phyloP scores from a whole-genome alignment of 2,329 filamentous ascomycete species.

The Calonectria pseudoreteaudii region DNA sequence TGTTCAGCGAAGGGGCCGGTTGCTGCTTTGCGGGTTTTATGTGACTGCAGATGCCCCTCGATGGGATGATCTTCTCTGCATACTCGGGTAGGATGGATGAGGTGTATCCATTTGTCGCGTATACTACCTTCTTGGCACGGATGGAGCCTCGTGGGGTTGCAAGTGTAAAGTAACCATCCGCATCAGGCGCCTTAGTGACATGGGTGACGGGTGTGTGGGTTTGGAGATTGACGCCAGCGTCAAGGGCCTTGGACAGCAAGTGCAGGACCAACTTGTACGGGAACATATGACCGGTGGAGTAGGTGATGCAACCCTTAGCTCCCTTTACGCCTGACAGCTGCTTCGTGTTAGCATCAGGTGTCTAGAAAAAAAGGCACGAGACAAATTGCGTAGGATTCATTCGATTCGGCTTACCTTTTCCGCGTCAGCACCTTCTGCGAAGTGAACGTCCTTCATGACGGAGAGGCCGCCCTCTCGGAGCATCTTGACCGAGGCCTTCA shows the following conservation, averaged over 20 bases:
- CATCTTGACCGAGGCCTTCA: constrained; percentile 46
- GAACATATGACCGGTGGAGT: constrained; percentile 44
- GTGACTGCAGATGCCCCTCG: constrained; percentile 16
- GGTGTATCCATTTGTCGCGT: constrained; percentile 47
- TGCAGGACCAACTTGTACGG: constrained; percentile 48
- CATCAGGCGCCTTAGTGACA: constrained; percentile 30
- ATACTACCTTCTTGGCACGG: constrained; percentile 12
- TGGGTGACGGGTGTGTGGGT: constrained; percentile 40
- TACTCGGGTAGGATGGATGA: constrained; percentile 17
- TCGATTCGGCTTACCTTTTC: constrained; percentile 33
- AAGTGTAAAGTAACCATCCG: constrained; percentile 24
- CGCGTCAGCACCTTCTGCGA: constrained; percentile 37
- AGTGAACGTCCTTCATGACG: constrained; percentile 16
- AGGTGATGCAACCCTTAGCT: constrained; percentile 48
- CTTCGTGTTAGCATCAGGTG: background rate
- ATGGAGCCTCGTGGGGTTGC: constrained; percentile 8
- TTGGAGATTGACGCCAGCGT: constrained; percentile 44
- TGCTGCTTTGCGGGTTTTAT: constrained; percentile 14
- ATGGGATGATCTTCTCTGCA: constrained; percentile 13
- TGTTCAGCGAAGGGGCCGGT: constrained; percentile 1
- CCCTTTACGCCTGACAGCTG: constrained; percentile 51
- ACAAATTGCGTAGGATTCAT: background rate
- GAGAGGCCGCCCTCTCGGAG: constrained; percentile 30
- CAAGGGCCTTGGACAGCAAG: constrained; percentile 38
- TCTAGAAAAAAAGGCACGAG: background rate